These are phyloP conservation scores for Colletotrichum gloeosporioides DNA, from an alignment of 2,329 filamentous ascomycete species.

Conservation along the genomic window DNA sequence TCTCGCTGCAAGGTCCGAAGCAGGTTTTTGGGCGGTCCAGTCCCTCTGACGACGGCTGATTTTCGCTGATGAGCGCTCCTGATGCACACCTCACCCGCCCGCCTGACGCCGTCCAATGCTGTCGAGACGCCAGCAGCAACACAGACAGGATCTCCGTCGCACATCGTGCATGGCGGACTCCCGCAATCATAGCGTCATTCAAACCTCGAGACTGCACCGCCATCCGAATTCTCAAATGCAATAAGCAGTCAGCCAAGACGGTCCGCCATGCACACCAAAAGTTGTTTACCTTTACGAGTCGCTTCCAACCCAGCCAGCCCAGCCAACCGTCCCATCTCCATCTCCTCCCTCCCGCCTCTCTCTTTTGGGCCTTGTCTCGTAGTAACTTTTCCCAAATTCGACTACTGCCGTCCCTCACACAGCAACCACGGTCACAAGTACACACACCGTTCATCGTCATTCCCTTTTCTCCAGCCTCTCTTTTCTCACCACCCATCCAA, in stretches of 20 bases:
- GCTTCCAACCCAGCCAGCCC: background rate
- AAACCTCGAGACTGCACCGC: background rate
- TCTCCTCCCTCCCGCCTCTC: background rate
- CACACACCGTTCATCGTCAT: slow-evolving; percentile 3
- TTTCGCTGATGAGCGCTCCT: background rate
- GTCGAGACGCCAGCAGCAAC: slow-evolving; percentile 4
- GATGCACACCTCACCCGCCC: background rate
- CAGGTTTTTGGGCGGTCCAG: background rate
- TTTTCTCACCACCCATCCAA: background rate
- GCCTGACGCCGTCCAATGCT: background rate
- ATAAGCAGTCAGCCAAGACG: background rate
- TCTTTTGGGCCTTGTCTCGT: background rate
- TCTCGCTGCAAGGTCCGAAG: background rate
- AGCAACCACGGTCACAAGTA: background rate
- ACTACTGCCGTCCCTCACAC: background rate
- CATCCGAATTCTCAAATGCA: slow-evolving; percentile 5
- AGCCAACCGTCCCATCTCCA: background rate
- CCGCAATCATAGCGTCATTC: slow-evolving; percentile 16
- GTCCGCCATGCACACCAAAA: background rate
- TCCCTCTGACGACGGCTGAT: background rate
- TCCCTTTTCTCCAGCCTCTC: slow-evolving; percentile 2
- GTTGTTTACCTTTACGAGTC: background rate
- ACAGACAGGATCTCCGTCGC: slow-evolving; percentile 5
- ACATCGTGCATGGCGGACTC: background rate
- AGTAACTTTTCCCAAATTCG: background rate